Conservation (phyloP, 2,329 filamentous ascomycete genomes). For the Leptographium procerum region DNA sequence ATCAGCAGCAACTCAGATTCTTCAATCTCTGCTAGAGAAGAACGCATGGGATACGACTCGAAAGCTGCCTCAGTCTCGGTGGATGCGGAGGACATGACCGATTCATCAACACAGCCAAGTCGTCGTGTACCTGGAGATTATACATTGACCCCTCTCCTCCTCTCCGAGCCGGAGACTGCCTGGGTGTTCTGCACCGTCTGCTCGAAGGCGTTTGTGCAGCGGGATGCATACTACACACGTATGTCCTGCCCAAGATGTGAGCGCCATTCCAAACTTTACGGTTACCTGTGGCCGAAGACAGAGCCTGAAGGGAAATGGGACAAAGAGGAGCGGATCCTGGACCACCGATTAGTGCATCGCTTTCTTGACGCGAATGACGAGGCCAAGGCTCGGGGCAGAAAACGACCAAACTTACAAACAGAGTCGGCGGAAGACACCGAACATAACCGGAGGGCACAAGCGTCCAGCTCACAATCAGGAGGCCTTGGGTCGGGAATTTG, state of each 20-base stretch:
- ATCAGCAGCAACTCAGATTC: background rate
- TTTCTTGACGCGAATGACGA: slow-evolving; percentile 68
- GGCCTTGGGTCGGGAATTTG: slow-evolving; percentile 12
- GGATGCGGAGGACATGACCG: background rate
- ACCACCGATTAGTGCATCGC: slow-evolving; percentile 79
- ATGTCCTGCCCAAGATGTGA: slow-evolving; percentile 87
- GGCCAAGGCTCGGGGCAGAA: slow-evolving; percentile 35
- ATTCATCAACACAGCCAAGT: background rate
- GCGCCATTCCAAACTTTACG: slow-evolving; percentile 89
- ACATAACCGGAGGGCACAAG: background rate
- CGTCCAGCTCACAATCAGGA: background rate
- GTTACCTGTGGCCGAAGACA: slow-evolving; percentile 93
- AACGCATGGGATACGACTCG: background rate
- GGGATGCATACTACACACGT: slow-evolving; percentile 76
- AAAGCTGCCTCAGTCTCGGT: background rate
- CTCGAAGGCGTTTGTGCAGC: slow-evolving; percentile 70
- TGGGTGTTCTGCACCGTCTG: slow-evolving; percentile 91
- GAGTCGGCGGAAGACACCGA: background rate
- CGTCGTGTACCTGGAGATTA: slow-evolving; percentile 64
- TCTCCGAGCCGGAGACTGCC: slow-evolving; percentile 61
- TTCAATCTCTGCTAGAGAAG: background rate
- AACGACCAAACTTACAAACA: background rate
- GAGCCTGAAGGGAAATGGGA: slow-evolving; percentile 67
- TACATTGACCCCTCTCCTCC: slow-evolving; percentile 63
- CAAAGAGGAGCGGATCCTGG: slow-evolving; percentile 59